phyloP scores from a whole-genome alignment of 2,329 filamentous ascomycete genomes.

The Xylogone sp. region DNA sequence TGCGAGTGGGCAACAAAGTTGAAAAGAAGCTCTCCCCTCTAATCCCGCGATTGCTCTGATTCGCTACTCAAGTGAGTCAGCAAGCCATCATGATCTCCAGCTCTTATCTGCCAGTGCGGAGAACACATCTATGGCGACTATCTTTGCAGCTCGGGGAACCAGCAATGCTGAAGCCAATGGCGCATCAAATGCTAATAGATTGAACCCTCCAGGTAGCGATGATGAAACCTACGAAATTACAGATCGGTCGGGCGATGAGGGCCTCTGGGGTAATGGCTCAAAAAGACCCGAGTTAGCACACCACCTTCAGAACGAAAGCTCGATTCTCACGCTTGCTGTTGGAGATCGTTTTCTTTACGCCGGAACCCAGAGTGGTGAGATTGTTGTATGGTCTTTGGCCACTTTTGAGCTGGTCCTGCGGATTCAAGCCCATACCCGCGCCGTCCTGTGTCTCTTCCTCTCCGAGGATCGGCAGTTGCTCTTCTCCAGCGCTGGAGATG shows the following conservation, averaged over 20 bases:
- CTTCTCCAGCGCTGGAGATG: constrained; percentile 90
- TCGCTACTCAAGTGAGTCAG: background rate
- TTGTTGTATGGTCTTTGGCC: constrained; percentile 84
- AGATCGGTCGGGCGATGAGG: background rate
- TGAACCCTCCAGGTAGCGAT: background rate
- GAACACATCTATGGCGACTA: constrained; percentile 2
- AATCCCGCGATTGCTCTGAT: background rate
- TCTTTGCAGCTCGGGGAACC: constrained; percentile 1
- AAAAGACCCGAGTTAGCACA: constrained; percentile 63
- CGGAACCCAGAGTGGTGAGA: constrained; percentile 90
- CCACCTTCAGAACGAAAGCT: constrained; percentile 71
- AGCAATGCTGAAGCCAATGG: background rate
- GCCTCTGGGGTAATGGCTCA: background rate
- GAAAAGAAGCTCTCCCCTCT: background rate
- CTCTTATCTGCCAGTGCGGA: background rate
- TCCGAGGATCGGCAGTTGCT: constrained; percentile 70
- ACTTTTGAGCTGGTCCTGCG: constrained; percentile 78
- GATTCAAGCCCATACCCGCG: constrained; percentile 87
- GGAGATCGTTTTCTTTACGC: constrained; percentile 82
- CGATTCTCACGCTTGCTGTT: constrained; percentile 78
- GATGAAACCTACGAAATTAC: constrained; percentile 2
- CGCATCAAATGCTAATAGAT: background rate
- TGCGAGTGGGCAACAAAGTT: background rate
- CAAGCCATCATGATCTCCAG: background rate
- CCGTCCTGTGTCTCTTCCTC: constrained; percentile 80